These are phyloP conservation scores for Fusarium sp. DNA, from an alignment of 2,329 filamentous ascomycete genomes.

Conservation along the genomic window DNA sequence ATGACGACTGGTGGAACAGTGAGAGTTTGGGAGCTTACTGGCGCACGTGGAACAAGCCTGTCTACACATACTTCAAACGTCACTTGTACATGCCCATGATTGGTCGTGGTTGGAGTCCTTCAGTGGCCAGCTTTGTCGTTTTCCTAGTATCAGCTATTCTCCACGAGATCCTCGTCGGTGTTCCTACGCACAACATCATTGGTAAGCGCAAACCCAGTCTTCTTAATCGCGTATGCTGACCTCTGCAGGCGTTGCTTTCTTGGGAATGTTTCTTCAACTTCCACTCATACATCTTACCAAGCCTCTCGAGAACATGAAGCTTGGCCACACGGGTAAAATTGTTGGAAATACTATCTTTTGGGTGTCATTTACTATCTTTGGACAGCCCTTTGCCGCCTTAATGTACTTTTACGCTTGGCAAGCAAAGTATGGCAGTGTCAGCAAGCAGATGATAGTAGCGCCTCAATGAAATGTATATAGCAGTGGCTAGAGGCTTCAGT, in stretches of 20 bases:
- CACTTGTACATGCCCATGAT: constrained; percentile 92
- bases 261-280: constrained; percentile 93
- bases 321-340: constrained; percentile 76
- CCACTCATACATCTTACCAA: constrained; percentile 87
- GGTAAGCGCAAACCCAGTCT: constrained; percentile 62
- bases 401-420: constrained; percentile 99
- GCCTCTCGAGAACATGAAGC: constrained; percentile 81
- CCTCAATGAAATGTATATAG: constrained; percentile 10
- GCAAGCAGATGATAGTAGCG: constrained; percentile 53
- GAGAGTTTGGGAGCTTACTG: constrained; percentile 88
- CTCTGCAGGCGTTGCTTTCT: constrained; percentile 81
- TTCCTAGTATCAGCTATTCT: constrained; percentile 90
- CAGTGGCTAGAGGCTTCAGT: neutral
- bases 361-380: constrained; percentile 94
- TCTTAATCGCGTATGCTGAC: constrained; percentile 10
- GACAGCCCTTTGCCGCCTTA: constrained; percentile 90
- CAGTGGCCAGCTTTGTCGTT: constrained; percentile 79
- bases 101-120: constrained; percentile 81
- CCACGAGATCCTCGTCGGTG: constrained; percentile 91
- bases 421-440: constrained; percentile 92
- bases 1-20: constrained; percentile 98
- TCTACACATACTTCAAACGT: constrained; percentile 95
- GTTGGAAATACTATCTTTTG: constrained; percentile 96
- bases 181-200: constrained; percentile 94
- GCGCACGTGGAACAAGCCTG: constrained; percentile 97